phyloP scores from a whole-genome alignment of 1,139 yeast genomes.

The Magnusiomyces starmeri region DNA sequence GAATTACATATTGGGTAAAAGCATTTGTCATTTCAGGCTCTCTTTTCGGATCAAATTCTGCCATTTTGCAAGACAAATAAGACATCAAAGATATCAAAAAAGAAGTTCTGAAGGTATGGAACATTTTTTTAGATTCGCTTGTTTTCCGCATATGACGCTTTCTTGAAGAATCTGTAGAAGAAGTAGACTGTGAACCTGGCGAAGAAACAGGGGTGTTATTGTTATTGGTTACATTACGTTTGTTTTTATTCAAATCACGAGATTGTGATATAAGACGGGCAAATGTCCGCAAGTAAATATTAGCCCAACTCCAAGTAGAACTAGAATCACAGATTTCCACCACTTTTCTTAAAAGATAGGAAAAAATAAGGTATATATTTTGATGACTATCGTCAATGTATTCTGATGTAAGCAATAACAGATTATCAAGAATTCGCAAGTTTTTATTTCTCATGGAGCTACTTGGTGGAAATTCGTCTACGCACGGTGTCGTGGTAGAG shows the following conservation, averaged over 20 bases:
- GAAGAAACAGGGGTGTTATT: neutral
- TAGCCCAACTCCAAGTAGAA: constrained; percentile 15
- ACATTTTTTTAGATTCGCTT: neutral
- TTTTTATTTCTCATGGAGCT: constrained; percentile 1
- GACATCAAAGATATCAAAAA: constrained; percentile 13
- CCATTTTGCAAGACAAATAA: constrained; percentile 14
- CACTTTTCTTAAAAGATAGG: constrained; percentile 10
- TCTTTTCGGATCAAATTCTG: constrained; percentile 8
- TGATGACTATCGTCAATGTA: constrained; percentile 10
- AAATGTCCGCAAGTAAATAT: constrained; percentile 13
- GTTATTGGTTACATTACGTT: too few species aligned
- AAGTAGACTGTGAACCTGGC: neutral
- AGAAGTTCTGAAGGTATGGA: constrained; percentile 8
- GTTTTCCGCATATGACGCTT: neutral
- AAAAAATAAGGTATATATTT: constrained; percentile 9
- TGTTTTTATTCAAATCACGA: neutral
- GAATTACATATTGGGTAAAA: constrained; percentile 11
- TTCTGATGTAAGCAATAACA: constrained; percentile 11
- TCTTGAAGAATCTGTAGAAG: neutral
- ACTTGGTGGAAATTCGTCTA: neutral
- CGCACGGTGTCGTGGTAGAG: neutral
- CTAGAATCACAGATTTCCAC: constrained; percentile 12
- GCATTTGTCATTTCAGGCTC: constrained; percentile 9
- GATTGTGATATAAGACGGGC: constrained; percentile 10
- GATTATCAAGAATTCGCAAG: constrained; percentile 12